Percentiles rank a stretch among this genome's conserved stretches.
These are phyloP conservation scores for Pichia californica DNA, from an alignment of 805 yeast species.

Conservation along the genomic window DNA sequence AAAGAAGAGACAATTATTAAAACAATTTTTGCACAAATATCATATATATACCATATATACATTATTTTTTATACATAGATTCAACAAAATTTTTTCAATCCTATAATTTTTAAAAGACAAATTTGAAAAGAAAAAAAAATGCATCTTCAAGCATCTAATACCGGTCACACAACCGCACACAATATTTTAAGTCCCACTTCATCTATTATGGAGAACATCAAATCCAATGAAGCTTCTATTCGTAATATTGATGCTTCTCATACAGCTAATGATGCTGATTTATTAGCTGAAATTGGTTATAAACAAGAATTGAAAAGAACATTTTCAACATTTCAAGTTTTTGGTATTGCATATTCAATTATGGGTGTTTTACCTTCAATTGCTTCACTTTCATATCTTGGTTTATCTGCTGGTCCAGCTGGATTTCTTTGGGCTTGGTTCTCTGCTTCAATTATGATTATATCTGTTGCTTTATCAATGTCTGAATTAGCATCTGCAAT, in stretches of 20 bases:
- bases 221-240: conserved; percentile 20
- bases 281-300: conserved; percentile 56
- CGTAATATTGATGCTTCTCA: conserved; percentile 26
- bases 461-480: conserved; percentile 56
- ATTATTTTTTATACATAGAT: no score
- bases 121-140: not conserved
- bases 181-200: conserved; percentile 13
- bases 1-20: no score
- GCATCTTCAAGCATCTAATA: not conserved
- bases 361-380: conserved; percentile 67
- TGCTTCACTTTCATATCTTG: conserved; percentile 46
- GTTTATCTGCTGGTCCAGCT: conserved; percentile 56
- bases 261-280: conserved; percentile 27
- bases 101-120: not conserved
- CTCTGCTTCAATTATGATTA: conserved; percentile 47
- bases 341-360: conserved; percentile 65
- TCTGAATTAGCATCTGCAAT: conserved; percentile 61
- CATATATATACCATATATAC: no score
- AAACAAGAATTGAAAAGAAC: conserved; percentile 60
- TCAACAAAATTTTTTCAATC: no score
- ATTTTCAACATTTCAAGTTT: conserved; percentile 56
- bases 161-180: conserved; percentile 6
- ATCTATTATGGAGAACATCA: conserved; percentile 17
- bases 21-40: no score
- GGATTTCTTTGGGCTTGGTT: conserved; percentile 73